Evolutionary conservation across 2,329 filamentous ascomycete genomes (phyloP), one percentile per base, ranked within the genome.

Genomic region (Colletotrichum coccodes): DNA sequence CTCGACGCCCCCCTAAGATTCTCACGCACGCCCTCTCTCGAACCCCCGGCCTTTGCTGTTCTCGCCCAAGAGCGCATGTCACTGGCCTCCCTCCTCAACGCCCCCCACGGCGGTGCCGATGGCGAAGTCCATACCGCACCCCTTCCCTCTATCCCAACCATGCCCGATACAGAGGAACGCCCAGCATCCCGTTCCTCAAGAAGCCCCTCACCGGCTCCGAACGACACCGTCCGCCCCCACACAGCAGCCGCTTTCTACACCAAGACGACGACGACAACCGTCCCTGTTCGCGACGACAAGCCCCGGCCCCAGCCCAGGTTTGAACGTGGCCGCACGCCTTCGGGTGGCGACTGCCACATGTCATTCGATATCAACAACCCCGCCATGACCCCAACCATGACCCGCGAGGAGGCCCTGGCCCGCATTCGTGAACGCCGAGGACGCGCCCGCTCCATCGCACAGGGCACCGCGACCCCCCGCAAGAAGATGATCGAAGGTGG

Each of bases 391-490:
- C 88, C 89, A 6, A 91, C 89, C 44, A 90, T 91, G 87, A 89
- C 89, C 30, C 86, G 93, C 61, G 93, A 94, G 77, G 86, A 94
- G 78, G 92, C 92, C 4, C 85, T 95, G 18, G 91, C 91, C 63
- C 89, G 91, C 76, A 95, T 95, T 72, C 86, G 90, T 60, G 90
- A 93, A 80, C 85, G 93, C 32, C 83, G 93, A 60, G 92, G 91
- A 7, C 84, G 93, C 52, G 91, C 92, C 64, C 86, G 89, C 72
- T 93, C 91, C 77, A 87, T 91, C 65, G 89, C 90, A 5, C 85
- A 89, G 60, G 89, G 88, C 3, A 86, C 88, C 6, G 82, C 86
- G 68, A 92, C 91, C 46, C 89, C 89, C 11, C 82, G 84, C 70
- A 89, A 87, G 79, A 85, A 87, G 77, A 87, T 88, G 84, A 76